Evolutionary conservation across 257 asterid species (phyloP).

Genomic region (Osmanthus fragrans): DNA sequence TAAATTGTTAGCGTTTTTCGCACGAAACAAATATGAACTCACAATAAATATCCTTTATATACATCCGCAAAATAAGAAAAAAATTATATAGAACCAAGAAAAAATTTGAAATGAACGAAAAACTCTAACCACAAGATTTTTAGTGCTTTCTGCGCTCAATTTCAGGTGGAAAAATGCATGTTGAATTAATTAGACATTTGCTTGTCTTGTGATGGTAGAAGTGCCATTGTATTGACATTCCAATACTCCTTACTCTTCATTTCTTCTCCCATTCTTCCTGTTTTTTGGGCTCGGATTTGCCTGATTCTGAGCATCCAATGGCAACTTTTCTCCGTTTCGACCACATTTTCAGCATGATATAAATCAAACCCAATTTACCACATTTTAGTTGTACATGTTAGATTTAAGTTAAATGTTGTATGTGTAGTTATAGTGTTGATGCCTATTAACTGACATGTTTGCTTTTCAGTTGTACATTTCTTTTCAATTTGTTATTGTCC

Average conservation of each 20-base stretch:
- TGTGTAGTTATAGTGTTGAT: no score
- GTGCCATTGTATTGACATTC: slow-evolving; percentile 45
- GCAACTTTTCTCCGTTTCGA: slow-evolving; percentile 83
- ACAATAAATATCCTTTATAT: neutral
- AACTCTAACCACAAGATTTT: slow-evolving; percentile 33
- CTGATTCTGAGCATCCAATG: slow-evolving; percentile 73
- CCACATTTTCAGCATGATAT: slow-evolving; percentile 76
- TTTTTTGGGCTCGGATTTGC: slow-evolving; percentile 31
- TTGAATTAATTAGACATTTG: slow-evolving; percentile 45
- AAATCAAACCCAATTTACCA: slow-evolving; percentile 63
- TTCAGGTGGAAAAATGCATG: slow-evolving; percentile 50
- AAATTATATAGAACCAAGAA: neutral
- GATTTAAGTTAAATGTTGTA: no score
- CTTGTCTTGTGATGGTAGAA: slow-evolving; percentile 29
- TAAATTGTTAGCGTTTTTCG: no score
- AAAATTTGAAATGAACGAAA: neutral
- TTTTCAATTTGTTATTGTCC: no score
- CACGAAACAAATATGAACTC: neutral
- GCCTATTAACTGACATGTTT: no score
- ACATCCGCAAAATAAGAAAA: neutral
- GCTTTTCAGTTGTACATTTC: no score
- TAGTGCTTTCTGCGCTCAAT: slow-evolving; percentile 35
- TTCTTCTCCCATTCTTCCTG: slow-evolving; percentile 66
- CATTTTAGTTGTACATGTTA: no score
- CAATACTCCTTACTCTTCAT: slow-evolving; percentile 52